Evolutionary conservation across 2,329 filamentous ascomycete genomes (phyloP), one percentile per base, ranked within the genome.

Genomic region (Amauroascus niger): DNA sequence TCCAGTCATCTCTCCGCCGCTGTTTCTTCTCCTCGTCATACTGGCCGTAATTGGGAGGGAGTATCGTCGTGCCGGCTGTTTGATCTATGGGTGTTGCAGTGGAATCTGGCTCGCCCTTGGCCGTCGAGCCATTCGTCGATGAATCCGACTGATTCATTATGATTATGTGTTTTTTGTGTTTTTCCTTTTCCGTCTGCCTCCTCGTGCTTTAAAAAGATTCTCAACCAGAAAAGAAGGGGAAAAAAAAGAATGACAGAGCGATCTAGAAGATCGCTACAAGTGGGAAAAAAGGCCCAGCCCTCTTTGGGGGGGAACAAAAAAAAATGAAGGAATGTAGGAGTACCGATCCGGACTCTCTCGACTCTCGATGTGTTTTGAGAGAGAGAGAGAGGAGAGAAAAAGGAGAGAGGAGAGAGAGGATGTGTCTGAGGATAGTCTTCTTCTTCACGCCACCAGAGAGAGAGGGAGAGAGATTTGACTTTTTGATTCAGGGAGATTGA

Each of bases 1-100:
- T 49, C 57, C 57, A 58, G 55, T 57, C 46, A 44, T 58, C 57
- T 46, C 57, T 48, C 30, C 43, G 26, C 2, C 55, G 48, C 3
- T 28, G 11, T 20, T 30, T 4, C 40, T 52, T 52, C 40, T 52
- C 40, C 6, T 37, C 30, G 5, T 26, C 20, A 37, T 30, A 26
- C 5, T 11, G 16, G 14, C 45, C 49, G 49, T 45, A 44, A 14
- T n/a, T 14, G 11, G 49, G 46, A 2, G 46, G 48, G 6, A 50
- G 37, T 22, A 50, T 41, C 5, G 33, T 41, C 18, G 24, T 43
- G n/a, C 18, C 7, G 11, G 37, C 26, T 3, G 9, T 22, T 7
- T 22, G 33, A 28, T 14, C 22, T n/a, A 11, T n/a, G 43, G 43
- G 24, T 3, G 13, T 28, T 18, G 44, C 5, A 3, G 44, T 32